Percentiles rank a stretch among this genome's conserved stretches.
Conservation (phyloP, 129 eudicot species). For the Lonicera japonica region DNA sequence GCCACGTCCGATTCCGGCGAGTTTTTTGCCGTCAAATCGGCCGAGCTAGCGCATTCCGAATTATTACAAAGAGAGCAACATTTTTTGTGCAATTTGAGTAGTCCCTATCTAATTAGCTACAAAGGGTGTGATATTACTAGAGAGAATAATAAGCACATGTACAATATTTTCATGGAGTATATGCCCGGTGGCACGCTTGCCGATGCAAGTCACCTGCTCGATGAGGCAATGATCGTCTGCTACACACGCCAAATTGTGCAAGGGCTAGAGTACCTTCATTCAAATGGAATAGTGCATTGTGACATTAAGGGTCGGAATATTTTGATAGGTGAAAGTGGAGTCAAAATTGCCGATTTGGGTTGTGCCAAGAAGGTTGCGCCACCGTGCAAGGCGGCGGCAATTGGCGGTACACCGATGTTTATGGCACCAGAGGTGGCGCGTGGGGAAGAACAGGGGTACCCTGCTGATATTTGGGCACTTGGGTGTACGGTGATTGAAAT, state of each 20-base stretch:
- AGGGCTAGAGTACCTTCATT: constrained; percentile 68
- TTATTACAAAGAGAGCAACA: constrained; percentile 48
- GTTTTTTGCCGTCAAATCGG: constrained; percentile 55
- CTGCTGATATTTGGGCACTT: constrained; percentile 75
- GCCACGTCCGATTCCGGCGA: constrained; percentile 47
- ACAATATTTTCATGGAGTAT: constrained; percentile 56
- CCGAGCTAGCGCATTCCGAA: constrained; percentile 31
- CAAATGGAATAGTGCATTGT: constrained; percentile 65
- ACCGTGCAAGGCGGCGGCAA: constrained; percentile 2
- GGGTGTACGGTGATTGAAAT: constrained; percentile 79
- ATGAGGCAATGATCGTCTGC: constrained; percentile 23
- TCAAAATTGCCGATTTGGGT: constrained; percentile 70
- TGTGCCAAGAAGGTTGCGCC: constrained; percentile 46
- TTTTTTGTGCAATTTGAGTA: constrained; percentile 32
- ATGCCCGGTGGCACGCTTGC: constrained; percentile 44
- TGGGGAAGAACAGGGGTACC: constrained; percentile 66
- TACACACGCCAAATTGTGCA: constrained; percentile 43
- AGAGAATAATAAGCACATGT: constrained; percentile 35
- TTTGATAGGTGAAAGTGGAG: constrained; percentile 32
- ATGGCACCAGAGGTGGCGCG: constrained; percentile 83
- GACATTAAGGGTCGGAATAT: constrained; percentile 65
- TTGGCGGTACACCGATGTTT: constrained; percentile 66
- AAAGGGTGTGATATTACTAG: constrained; percentile 41
- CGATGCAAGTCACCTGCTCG: constrained; percentile 34
- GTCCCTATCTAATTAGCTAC: constrained; percentile 52